Conservation (phyloP, 768 basidiomycete species). For the Rhodotorula diobovata region DNA sequence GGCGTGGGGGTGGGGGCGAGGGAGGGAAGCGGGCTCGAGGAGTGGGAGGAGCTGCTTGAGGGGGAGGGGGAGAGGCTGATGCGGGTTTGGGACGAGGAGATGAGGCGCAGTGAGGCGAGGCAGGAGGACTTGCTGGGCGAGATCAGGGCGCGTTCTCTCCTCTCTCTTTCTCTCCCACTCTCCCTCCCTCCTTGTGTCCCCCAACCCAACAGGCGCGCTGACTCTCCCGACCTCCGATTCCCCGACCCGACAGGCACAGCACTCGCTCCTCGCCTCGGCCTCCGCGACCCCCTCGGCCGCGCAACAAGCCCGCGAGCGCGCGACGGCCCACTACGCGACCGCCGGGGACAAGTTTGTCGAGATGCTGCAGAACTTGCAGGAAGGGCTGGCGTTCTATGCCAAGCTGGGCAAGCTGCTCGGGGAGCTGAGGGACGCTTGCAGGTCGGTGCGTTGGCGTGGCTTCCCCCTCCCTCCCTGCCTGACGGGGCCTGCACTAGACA, state of each 20-base stretch:
- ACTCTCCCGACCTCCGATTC: not conserved
- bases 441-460: slow-evolving; percentile 16
- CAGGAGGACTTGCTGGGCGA: slow-evolving; percentile 64
- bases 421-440: slow-evolving; percentile 26
- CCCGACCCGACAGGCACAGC: not conserved
- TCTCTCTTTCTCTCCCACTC: too few relatives aligned
- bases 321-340: slow-evolving; percentile 72
- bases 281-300: slow-evolving; percentile 47
- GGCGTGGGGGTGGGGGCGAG: too few relatives aligned
- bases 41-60: slow-evolving; percentile 80
- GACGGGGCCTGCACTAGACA: not conserved
- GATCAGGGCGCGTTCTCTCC: slow-evolving; percentile 57
- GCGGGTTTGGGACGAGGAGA: slow-evolving; percentile 53
- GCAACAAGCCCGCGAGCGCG: slow-evolving; percentile 68
- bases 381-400: slow-evolving; percentile 75
- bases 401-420: slow-evolving; percentile 66
- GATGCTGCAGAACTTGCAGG: slow-evolving; percentile 74
- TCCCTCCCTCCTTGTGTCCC: too few relatives aligned
- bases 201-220: too few relatives aligned
- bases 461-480: not conserved
- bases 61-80: slow-evolving; percentile 78
- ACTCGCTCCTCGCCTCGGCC: slow-evolving; percentile 44
- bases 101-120: slow-evolving; percentile 59
- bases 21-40: slow-evolving; percentile 69
- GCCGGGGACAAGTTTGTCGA: slow-evolving; percentile 85